A percentile compares a stretch with the other conserved stretches of the same genome.
phyloP scores from a whole-genome alignment of 1,284 basidiomycete genomes.

The Ganoderma sp. region DNA sequence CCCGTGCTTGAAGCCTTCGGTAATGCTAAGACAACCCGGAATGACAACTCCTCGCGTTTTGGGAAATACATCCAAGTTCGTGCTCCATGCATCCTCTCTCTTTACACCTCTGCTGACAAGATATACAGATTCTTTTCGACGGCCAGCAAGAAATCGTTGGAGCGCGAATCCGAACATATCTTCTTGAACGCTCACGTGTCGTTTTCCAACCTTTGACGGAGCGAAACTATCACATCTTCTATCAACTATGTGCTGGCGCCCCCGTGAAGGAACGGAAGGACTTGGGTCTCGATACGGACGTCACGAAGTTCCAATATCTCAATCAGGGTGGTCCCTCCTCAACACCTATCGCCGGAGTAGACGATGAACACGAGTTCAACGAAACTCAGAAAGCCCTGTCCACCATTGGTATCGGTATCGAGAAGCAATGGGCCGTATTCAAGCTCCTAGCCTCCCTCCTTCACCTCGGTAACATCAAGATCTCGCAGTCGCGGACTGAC shows the following conservation, averaged over 20 bases:
- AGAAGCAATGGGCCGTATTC: constrained; percentile 99
- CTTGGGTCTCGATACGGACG: constrained; percentile 86
- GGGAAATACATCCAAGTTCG: constrained; percentile 98
- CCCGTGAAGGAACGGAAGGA: constrained; percentile 96
- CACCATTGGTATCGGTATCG: constrained; percentile 95
- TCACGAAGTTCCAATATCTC: constrained; percentile 90
- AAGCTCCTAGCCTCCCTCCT: constrained; percentile 91
- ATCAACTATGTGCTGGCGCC: constrained; percentile 97
- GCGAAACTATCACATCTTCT: constrained; percentile 99
- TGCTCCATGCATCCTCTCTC: constrained; percentile 13
- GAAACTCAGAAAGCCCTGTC: constrained; percentile 93
- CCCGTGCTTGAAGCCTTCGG: constrained; percentile 99
- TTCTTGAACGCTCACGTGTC: constrained; percentile 95
- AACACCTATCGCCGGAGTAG: constrained; percentile 88
- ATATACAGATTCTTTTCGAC: constrained; percentile 89
- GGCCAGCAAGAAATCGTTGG: constrained; percentile 96
- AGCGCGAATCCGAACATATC: constrained; percentile 96
- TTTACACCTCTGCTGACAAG: constrained; percentile 24
- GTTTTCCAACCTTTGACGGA: constrained; percentile 98
- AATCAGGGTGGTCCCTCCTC: constrained; percentile 91
- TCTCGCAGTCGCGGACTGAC: constrained; percentile 84
- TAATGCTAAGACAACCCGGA: constrained; percentile 98
- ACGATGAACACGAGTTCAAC: constrained; percentile 95
- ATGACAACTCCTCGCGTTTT: constrained; percentile 99
- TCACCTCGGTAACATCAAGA: constrained; percentile 96